A percentile compares a stretch with the other conserved stretches of the same genome.
phyloP scores from a whole-genome alignment of 73 alveolate genomes.

The Paramecium tetraurelia region DNA sequence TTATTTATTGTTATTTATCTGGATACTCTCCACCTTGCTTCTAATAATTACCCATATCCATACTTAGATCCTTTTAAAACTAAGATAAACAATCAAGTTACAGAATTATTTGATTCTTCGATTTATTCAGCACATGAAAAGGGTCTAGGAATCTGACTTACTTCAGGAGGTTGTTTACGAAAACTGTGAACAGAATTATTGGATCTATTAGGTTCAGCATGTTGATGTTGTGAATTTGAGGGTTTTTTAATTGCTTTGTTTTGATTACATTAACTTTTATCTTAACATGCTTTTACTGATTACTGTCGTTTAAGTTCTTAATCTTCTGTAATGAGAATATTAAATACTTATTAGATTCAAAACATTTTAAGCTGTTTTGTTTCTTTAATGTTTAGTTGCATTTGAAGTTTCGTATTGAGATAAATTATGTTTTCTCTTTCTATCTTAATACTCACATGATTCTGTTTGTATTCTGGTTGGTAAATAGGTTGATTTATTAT shows the following conservation, averaged over 20 bases:
- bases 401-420: conserved; percentile 3
- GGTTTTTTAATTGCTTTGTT: neutral
- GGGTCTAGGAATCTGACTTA: conserved; percentile 34
- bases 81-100: neutral
- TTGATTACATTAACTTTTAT: neutral
- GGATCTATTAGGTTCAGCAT: conserved; percentile 18
- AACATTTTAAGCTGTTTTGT: conserved; percentile 7
- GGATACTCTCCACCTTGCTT: neutral
- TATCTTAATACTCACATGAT: neutral
- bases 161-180: conserved; percentile 20
- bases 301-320: neutral
- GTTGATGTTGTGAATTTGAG: neutral
- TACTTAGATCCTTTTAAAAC: neutral
- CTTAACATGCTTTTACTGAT: neutral
- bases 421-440: neutral
- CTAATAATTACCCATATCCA: conserved; percentile 19
- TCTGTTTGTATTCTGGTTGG: neutral
- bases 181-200: conserved; percentile 50
- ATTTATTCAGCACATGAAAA: conserved; percentile 23
- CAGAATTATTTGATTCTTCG: conserved; percentile 10
- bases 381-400: conserved; percentile 14
- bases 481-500: neutral
- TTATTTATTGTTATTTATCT: neutral
- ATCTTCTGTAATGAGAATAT: neutral
- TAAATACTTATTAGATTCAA: neutral